Conservation (phyloP, 2,329 filamentous ascomycete genomes). For the Cladosporium sp. region DNA sequence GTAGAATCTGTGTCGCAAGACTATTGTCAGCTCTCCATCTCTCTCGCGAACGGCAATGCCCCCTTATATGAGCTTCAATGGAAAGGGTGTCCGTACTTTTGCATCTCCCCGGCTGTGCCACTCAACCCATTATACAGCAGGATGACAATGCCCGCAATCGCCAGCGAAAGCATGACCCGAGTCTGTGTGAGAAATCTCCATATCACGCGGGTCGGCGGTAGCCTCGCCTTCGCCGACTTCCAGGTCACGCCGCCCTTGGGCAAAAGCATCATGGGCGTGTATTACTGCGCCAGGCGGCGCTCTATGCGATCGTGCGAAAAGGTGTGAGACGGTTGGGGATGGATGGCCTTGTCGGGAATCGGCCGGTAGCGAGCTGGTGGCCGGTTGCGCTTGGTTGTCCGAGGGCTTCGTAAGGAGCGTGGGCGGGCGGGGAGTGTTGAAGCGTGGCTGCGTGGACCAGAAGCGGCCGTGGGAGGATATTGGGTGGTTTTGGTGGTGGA, state of each 20-base stretch:
- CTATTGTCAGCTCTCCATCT: not conserved
- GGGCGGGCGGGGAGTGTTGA: not conserved
- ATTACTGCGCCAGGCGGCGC: slow-evolving; percentile 9
- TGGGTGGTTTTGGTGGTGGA: not conserved
- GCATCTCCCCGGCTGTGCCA: slow-evolving; percentile 76
- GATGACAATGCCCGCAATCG: slow-evolving; percentile 62
- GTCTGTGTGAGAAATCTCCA: slow-evolving; percentile 63
- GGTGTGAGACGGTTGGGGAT: not conserved
- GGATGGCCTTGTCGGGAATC: not conserved
- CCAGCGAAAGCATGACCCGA: slow-evolving; percentile 68
- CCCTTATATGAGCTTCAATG: not conserved
- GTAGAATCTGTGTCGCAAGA: slow-evolving; percentile 65
- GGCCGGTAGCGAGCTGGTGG: slow-evolving; percentile 1
- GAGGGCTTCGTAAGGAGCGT: slow-evolving; percentile 7
- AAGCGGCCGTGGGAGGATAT: not conserved
- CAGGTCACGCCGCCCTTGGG: slow-evolving; percentile 85
- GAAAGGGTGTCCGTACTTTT: slow-evolving; percentile 55
- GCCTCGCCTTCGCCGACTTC: slow-evolving; percentile 76
- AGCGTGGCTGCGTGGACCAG: not conserved
- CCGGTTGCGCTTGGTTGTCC: not conserved
- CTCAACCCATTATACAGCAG: slow-evolving; percentile 84
- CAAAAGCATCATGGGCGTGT: slow-evolving; percentile 62
- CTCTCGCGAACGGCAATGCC: not conserved
- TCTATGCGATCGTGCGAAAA: slow-evolving; percentile 3
- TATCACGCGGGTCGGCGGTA: slow-evolving; percentile 68